Evolutionary conservation across 2,329 filamentous ascomycete genomes (phyloP).

Genomic region (Amauroascus niger): DNA sequence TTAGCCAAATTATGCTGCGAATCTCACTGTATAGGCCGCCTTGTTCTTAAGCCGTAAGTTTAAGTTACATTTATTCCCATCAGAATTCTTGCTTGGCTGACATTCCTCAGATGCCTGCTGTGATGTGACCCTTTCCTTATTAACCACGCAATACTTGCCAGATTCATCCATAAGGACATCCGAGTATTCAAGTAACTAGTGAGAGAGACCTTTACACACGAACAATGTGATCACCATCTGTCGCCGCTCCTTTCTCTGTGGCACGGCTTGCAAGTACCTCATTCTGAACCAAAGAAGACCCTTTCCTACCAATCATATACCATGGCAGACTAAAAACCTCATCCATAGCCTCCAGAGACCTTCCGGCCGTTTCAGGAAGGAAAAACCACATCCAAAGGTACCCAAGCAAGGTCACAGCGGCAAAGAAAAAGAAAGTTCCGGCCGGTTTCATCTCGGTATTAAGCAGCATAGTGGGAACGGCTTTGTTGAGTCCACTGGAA

Average conservation of each 20-base stretch:
- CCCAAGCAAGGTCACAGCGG: slow-evolving; percentile 56
- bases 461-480: slow-evolving; percentile 41
- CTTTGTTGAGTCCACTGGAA: slow-evolving; percentile 21
- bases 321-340: slow-evolving; percentile 17
- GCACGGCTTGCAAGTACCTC: not conserved
- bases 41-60: too few species aligned
- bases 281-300: slow-evolving; percentile 12
- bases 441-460: slow-evolving; percentile 37
- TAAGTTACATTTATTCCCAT: too few species aligned
- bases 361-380: slow-evolving; percentile 60
- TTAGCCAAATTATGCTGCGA: too few species aligned
- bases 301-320: slow-evolving; percentile 17
- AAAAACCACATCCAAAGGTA: slow-evolving; percentile 59
- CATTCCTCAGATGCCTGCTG: too few species aligned
- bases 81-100: too few species aligned
- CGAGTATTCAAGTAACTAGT: too few species aligned
- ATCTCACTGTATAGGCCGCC: too few species aligned
- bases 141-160: not conserved
- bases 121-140: too few species aligned
- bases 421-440: slow-evolving; percentile 69
- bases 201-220: too few species aligned
- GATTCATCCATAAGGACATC: too few species aligned
- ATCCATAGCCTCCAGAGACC: slow-evolving; percentile 27
- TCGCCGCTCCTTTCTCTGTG: not conserved
- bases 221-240: not conserved